These are phyloP conservation scores for Backusella psychrophila DNA, from an alignment of 192 early-diverging fungal species.

Conservation along the genomic window DNA sequence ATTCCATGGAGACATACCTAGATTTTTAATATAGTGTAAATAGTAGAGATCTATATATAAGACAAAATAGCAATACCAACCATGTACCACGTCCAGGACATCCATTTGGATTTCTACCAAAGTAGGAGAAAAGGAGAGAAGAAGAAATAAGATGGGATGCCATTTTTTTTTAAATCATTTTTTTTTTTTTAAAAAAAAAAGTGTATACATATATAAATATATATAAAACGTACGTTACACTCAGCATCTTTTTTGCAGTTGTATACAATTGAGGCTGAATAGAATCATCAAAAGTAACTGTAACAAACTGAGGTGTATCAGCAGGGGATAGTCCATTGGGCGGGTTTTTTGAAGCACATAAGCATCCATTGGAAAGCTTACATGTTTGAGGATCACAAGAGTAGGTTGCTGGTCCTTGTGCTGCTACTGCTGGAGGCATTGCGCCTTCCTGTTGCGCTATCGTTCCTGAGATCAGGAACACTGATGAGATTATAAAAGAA, in stretches of 20 bases:
- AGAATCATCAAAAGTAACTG: conserved; percentile 60
- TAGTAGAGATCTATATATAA: not conserved
- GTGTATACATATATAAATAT: not conserved
- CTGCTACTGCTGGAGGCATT: not conserved
- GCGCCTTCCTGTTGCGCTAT: conserved; percentile 16
- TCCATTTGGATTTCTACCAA: conserved; percentile 47
- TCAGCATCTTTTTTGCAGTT: conserved; percentile 20
- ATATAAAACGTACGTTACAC: conserved; percentile 16
- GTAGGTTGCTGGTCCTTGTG: not conserved
- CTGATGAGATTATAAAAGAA: not conserved
- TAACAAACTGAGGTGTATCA: conserved; percentile 51
- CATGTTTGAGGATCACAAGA: conserved; percentile 43
- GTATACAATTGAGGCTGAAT: conserved; percentile 32
- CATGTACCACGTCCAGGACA: conserved; percentile 58
- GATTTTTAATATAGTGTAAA: conserved; percentile 13
- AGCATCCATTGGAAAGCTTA: conserved; percentile 38
- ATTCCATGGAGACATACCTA: conserved; percentile 54
- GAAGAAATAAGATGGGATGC: not conserved
- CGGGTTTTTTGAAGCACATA: conserved; percentile 45
- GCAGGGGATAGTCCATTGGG: conserved; percentile 40
- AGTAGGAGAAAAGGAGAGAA: not conserved
- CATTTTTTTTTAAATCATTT: not conserved
- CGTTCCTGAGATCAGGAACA: not conserved
- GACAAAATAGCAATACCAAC: not conserved
- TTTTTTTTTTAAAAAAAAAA: not conserved